Base-by-base conservation (phyloP, 2,329 filamentous ascomycete genomes). In the Xylaria sp. region DNA sequence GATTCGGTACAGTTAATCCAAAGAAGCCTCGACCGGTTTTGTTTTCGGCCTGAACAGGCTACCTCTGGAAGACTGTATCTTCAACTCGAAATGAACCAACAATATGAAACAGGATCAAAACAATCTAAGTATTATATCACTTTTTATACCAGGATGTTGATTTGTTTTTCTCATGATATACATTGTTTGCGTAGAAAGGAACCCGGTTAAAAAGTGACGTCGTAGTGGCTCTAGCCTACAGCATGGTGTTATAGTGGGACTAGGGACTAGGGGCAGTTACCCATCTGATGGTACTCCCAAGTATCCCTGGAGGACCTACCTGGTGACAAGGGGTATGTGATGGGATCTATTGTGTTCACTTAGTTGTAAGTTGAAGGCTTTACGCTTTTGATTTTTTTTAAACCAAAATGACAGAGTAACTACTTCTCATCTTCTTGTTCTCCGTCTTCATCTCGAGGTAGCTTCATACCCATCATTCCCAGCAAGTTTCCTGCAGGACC, bases 401-500 rank as follows among this genome's bases (percentile, higher is more conserved):
- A 10, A 20, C 66, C 9, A 31, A 36, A 5, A 38, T 20, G n/a
- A 53, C 23, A 28, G 15, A 23, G 20, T 17, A 44, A 13, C 23
- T 51, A 40, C 71, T 72, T 23, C 73, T 66, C 59, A 4, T 75
- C 68, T 4, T 77, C 75, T 6, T 81, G 78, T 0, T 81, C 81
- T 42, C 88, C 86, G 31, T 87, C 89, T 68, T 95, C 93, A 75
- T 97, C 93, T 68, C 92, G 86, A 0, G 95, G 95, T 67, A 97
- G 83, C 48, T 88, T 86, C 72, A 97, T 84, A 0, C 94, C 94
- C 90, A 98, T 92, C 81, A 97, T 87, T 6, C 90, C 91, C 75
- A 99, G 86, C 68, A 99, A 83, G 77, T 97, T 98, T 0, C 94
- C 90, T 2, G 92, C 92, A 0, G 96, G 96, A 0, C 96, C 96